Evolutionary conservation across 768 basidiomycete genomes (phyloP), one percentile per base, ranked within the genome.

Genomic region (Termitomyces bulborhizus): DNA sequence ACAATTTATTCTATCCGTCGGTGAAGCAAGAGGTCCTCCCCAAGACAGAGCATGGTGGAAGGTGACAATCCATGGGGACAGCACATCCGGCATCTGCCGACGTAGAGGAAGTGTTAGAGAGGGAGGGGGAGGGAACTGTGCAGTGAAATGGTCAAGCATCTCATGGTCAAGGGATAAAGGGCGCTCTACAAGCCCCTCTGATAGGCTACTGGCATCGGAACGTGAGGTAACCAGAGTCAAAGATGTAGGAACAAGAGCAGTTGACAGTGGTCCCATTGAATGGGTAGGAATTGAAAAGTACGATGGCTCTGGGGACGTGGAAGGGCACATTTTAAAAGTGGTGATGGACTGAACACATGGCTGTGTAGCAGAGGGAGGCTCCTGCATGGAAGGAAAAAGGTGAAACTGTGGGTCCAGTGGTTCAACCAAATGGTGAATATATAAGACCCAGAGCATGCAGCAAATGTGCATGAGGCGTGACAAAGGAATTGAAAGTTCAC

Each of bases 1-100:
- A 31, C 70, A 65, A 15, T 66, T 66, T 4, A 62, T 55, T 31
- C 69, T 68, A 50, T 68, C 70, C 58, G 63, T 63, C 13, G 70
- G 61, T 7, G 67, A 68, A 9, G 60, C 61, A 37, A 63, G 26
- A 51, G 26, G 26, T 16, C 51, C 15, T 60, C 58, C 39, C 32
- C 57, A 40, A 13, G 58, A 39, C 6, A 39, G 6, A 6, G 55
- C 42, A 29, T 55, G 59, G 36, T 65, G 61, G 18, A 29, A 53
- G 18, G 62, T 51, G 40, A 58, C 39, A 12, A 62, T 61, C 24
- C 36, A 56, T 24, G 65, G 63, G n/a, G 64, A 56, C 16, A 57
- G 55, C 24, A 60, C 44, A 29, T 60, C 54, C 40, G 60, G 54
- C 24, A 52, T 40, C 26, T 55, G 64, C 24, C 62, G 64, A 45